Base-by-base conservation (phyloP, 2,329 filamentous ascomycete species). In the Xylariaceae sp. region DNA sequence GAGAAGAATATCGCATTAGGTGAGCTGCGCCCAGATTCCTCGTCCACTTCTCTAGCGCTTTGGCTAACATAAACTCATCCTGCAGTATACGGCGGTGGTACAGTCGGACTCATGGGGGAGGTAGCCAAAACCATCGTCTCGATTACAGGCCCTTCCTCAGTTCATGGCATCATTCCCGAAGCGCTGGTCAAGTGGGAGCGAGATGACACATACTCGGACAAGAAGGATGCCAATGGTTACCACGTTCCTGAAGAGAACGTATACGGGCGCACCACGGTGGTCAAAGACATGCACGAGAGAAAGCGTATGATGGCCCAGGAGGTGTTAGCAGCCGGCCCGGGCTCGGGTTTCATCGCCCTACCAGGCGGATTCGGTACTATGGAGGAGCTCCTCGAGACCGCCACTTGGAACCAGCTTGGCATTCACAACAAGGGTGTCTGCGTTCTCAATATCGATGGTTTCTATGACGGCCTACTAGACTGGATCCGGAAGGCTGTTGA, bases 391-490 rank as follows among this genome's bases (percentile, higher is more conserved):
- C 91, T 96, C 71, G 90, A 95, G 75, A 84, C 90, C 2, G 86
- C 85, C 22, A 95, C 90, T 11, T 99, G 94, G 92, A 97, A 97
- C 71, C 94, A 97, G 75, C 74, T 99, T 45, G 93, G 94, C 1
- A 97, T 99, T 60, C 94, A 97, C 72, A 79, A 79, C 62, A 78
- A 81, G 45, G 89, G 88, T 3, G 85, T 97, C 42, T 85, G 93
- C 48, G 75, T 97, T 45, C 83, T 89, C 61, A 97, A 97, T 69
- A 80, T 97, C 22, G 85, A 92, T 49, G 90, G 91, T 0, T 97
- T 96, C 72, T 99, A 92, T 82, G 88, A 95, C 69, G 91, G 91
- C 1, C 75, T 99, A 56, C 71, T 97, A 53, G 72, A 80, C 46
- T 97, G 92, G 93, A 83, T 97, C 54, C 77, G 80, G 65, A 88